Percentiles rank a stretch among this genome's conserved stretches.
Conservation (phyloP, 106 monocot genomes). For the Dendrobium catenatum region DNA sequence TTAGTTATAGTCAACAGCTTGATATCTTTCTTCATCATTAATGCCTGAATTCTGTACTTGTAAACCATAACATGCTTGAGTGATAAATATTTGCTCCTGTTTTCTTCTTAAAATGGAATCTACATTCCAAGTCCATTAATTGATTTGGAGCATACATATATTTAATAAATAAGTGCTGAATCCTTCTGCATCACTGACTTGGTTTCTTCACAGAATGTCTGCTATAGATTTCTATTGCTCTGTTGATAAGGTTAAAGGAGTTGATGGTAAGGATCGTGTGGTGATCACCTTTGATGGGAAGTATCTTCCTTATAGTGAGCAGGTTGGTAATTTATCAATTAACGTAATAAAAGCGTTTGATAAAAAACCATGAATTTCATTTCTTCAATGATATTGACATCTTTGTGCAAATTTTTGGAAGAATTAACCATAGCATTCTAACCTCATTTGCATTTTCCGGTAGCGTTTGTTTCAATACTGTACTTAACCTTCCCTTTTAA, state of each 20-base stretch:
- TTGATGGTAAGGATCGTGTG: conserved; percentile 82
- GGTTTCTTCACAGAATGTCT: conserved; percentile 61
- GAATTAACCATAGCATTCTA: background rate
- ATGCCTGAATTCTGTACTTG: background rate
- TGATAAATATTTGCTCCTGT: background rate
- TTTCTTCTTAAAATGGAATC: background rate
- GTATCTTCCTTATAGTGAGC: conserved; percentile 75
- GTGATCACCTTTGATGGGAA: conserved; percentile 91
- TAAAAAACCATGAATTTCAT: background rate
- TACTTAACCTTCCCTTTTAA: background rate
- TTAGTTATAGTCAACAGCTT: too few species aligned
- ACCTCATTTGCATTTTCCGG: background rate
- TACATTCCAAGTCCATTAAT: background rate
- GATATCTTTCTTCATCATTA: background rate
- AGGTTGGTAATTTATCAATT: conserved; percentile 30
- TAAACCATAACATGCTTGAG: background rate
- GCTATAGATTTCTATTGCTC: conserved; percentile 93
- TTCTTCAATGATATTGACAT: background rate
- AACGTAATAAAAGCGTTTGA: background rate
- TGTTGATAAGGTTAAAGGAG: conserved; percentile 78
- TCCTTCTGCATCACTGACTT: background rate
- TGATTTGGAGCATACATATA: background rate
- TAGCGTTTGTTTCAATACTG: background rate
- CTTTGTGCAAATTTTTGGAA: background rate
- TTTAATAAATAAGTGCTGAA: background rate